Conservation (phyloP, 2,329 filamentous ascomycete genomes). For the Sporothrix globosa region DNA sequence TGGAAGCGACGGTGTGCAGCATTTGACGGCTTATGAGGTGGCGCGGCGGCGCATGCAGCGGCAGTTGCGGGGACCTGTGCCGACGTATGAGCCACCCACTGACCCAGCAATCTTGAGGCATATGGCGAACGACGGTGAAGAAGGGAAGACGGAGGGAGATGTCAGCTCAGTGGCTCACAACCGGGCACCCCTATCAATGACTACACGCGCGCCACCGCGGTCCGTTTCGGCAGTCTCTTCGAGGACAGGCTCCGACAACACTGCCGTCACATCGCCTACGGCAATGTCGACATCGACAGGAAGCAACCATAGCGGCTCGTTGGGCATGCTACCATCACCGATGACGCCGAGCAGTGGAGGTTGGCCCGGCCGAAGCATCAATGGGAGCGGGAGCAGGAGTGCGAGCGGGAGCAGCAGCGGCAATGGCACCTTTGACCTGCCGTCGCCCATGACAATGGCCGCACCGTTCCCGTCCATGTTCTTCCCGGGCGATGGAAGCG, state of each 20-base stretch:
- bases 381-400: neutral
- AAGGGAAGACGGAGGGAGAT: constrained; percentile 37
- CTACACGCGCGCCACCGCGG: constrained; percentile 35
- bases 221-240: constrained; percentile 41
- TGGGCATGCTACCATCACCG: constrained; percentile 53
- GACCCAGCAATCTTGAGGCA: constrained; percentile 37
- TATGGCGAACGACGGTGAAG: neutral
- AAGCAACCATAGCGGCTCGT: constrained; percentile 40
- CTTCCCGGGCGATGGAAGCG: neutral
- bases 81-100: constrained; percentile 52
- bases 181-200: constrained; percentile 42
- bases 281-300: neutral
- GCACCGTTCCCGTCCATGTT: constrained; percentile 34
- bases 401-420: neutral
- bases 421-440: constrained; percentile 46
- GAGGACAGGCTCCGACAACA: constrained; percentile 44
- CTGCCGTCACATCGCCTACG: constrained; percentile 36
- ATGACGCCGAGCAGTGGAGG: constrained; percentile 52
- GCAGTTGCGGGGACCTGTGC: constrained; percentile 55
- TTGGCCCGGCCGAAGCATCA: constrained; percentile 44
- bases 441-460: constrained; percentile 50
- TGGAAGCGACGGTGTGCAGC: constrained; percentile 47
- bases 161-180: neutral
- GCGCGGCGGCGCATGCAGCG: constrained; percentile 56
- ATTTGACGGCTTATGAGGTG: constrained; percentile 55